A percentile compares a stretch with the other conserved stretches of the same genome.
phyloP scores from a whole-genome alignment of 257 asterid genomes.

The Solanum medicagineum region DNA sequence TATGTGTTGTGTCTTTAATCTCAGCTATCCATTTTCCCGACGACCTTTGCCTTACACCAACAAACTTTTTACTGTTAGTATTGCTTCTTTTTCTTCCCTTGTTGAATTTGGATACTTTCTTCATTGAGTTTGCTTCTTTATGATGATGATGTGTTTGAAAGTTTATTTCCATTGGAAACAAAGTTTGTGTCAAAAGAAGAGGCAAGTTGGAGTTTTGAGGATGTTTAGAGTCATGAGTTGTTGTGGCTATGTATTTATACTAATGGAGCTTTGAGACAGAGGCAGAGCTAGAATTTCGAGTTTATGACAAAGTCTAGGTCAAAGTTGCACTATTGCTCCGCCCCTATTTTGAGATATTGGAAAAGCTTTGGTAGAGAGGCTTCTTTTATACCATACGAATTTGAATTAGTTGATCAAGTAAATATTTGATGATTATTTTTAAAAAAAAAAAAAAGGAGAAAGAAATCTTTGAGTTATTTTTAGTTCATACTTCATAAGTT shows the following conservation, averaged over 20 bases:
- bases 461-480: not conserved
- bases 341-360: not conserved
- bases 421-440: not conserved
- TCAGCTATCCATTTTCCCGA: conserved; percentile 74
- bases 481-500: not conserved
- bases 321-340: not conserved
- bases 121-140: conserved; percentile 3
- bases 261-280: not conserved
- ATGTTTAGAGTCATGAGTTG: not conserved
- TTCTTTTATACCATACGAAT: not conserved
- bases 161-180: conserved; percentile 31
- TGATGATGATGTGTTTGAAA: conserved; percentile 14
- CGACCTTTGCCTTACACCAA: conserved; percentile 63
- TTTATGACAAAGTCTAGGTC: not conserved
- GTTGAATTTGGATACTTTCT: conserved; percentile 19
- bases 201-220: not conserved
- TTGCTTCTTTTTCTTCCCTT: conserved; percentile 20
- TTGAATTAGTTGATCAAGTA: not conserved
- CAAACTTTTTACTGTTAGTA: conserved; percentile 13
- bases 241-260: not conserved
- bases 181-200: not conserved
- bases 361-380: not conserved
- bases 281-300: not conserved
- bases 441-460: not conserved
- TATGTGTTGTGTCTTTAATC: conserved; percentile 53